phyloP scores from a whole-genome alignment of 257 asterid genomes.

The Ophiorrhiza pumila region DNA sequence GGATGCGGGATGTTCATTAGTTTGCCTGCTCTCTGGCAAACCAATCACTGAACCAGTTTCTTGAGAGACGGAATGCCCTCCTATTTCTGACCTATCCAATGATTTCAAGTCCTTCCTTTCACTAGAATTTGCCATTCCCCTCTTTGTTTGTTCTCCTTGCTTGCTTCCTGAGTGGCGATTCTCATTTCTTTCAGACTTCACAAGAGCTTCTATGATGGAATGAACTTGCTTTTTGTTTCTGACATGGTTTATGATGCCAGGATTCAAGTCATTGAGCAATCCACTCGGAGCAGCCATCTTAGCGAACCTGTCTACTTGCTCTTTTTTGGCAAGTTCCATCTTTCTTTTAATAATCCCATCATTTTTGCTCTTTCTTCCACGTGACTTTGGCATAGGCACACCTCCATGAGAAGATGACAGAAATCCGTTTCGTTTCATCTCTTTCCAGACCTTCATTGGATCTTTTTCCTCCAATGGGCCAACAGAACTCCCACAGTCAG shows the following conservation, averaged over 20 bases:
- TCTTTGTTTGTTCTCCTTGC: constrained; percentile 32
- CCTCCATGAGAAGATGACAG: constrained; percentile 48
- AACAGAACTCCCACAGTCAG: constrained; percentile 71
- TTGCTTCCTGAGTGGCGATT: constrained; percentile 33
- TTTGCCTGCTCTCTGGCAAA: constrained; percentile 36
- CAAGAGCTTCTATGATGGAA: constrained; percentile 79
- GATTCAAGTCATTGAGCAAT: constrained; percentile 83
- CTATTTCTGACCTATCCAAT: constrained; percentile 15
- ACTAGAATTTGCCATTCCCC: constrained; percentile 24
- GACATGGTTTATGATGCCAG: constrained; percentile 93
- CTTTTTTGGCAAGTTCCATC: constrained; percentile 78
- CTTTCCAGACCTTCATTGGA: constrained; percentile 72
- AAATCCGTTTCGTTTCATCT: constrained; percentile 79
- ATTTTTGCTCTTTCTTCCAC: constrained; percentile 56
- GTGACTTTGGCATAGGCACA: constrained; percentile 49
- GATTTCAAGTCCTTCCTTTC: constrained; percentile 22
- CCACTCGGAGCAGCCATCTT: constrained; percentile 94
- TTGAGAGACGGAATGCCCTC: constrained; percentile 16
- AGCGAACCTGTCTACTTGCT: constrained; percentile 80
- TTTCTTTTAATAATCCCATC: constrained; percentile 58
- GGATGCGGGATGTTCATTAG: constrained; percentile 25
- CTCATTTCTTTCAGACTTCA: constrained; percentile 59
- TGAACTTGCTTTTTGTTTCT: constrained; percentile 90
- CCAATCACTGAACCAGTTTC: constrained; percentile 19
- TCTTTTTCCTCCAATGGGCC: constrained; percentile 60